Evolutionary conservation across 805 yeast genomes (phyloP).

Genomic region (Nakazawaea ishiwadae): DNA sequence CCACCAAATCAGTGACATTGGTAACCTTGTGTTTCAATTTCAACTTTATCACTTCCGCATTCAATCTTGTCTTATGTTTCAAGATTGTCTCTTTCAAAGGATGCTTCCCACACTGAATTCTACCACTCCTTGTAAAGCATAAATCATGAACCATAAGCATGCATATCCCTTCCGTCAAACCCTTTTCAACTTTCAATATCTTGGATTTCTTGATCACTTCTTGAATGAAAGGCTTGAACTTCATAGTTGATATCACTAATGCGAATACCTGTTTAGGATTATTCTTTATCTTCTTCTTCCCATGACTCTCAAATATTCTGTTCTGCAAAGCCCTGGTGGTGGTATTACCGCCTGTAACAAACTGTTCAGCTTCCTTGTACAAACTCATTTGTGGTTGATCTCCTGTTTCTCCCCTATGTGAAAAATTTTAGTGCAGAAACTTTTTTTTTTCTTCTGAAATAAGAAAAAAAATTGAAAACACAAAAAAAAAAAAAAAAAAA

Average conservation of each 20-base stretch:
- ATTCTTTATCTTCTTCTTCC: conserved; percentile 41
- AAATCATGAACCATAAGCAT: conserved; percentile 77
- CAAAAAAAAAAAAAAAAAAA: neutral
- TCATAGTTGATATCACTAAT: conserved; percentile 70
- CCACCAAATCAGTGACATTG: conserved; percentile 45
- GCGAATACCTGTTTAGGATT: conserved; percentile 89
- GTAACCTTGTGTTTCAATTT: conserved; percentile 68
- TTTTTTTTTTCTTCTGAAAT: conserved; percentile 1
- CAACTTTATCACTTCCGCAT: conserved; percentile 75
- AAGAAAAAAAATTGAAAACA: neutral
- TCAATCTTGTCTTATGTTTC: conserved; percentile 72
- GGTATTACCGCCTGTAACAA: conserved; percentile 27
- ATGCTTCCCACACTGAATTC: conserved; percentile 87
- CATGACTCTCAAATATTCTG: conserved; percentile 46
- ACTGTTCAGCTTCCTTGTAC: conserved; percentile 38
- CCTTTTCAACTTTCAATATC: conserved; percentile 50
- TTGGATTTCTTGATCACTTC: conserved; percentile 63
- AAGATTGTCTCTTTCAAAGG: conserved; percentile 79
- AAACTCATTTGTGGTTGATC: conserved; percentile 26
- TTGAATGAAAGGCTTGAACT: conserved; percentile 59
- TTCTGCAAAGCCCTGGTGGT: conserved; percentile 52
- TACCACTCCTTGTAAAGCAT: conserved; percentile 65
- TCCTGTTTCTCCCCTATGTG: neutral
- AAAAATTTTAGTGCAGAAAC: conserved; percentile 9
- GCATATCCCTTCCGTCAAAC: conserved; percentile 44